Base-by-base conservation (phyloP, 139 green algal genomes). In the Micractinium sp. region DNA sequence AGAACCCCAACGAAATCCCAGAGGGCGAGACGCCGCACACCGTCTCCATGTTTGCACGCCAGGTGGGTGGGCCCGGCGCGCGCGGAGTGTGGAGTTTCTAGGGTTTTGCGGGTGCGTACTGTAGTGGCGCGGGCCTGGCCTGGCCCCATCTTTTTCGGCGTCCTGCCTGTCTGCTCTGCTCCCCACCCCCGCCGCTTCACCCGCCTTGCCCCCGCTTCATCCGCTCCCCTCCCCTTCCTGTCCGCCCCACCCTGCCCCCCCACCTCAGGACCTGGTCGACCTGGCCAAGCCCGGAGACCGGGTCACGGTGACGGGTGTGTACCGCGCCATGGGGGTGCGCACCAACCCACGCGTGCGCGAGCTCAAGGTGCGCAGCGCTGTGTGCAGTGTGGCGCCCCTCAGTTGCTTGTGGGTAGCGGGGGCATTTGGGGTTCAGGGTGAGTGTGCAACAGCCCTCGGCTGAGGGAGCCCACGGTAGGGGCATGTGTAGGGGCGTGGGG, bases 11-110 rank as follows among this genome's bases (percentile, higher is more conserved):
- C 87, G 94, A 95, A 85, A 98, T 99, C 83, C 97, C 98, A 15
- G 97, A 99, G 92, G 98, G 98, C n/a, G 97, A 99, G 94, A 99
- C 98, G 3, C 98, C 98, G 12, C 96, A 98, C 92, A 96, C 95
- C 23, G 95, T 99, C 9, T 96, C 92, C 77, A 90, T 98, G 87
- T 97, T 97, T 91, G 92, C 95, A 27, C 82, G 90, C n/a, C 88
- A 90, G 81, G 88, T 88, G 36, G 14, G 87, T 2, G 35, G 35
- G 35, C n/a, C n/a, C n/a, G n/a, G n/a, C n/a, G n/a, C n/a, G n/a
- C n/a, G n/a, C n/a, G n/a, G n/a, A n/a, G n/a, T n/a, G n/a, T n/a
- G n/a, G n/a, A n/a, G n/a, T n/a, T n/a, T n/a, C n/a, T n/a, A n/a
- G n/a, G n/a, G n/a, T n/a, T n/a, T n/a, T n/a, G n/a, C n/a, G n/a